Base-by-base conservation (phyloP, 768 basidiomycete genomes). In the Collybia sordida region DNA sequence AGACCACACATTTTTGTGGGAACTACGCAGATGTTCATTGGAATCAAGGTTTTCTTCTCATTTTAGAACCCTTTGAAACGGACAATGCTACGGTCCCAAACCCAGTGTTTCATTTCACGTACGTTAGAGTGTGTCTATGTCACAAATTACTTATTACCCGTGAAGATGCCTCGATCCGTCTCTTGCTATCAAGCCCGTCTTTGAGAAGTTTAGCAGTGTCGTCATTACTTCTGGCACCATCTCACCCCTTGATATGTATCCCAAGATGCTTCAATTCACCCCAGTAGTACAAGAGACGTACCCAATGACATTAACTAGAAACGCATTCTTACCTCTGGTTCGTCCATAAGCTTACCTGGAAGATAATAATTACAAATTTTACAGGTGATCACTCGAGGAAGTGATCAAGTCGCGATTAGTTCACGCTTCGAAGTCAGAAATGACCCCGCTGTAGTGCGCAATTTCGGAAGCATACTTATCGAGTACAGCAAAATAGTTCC, bases 151-250 rank as follows among this genome's bases (percentile, higher is more conserved):
- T 60, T 43, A 66, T 28, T 31, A 31, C 31, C 35, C 45, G 40
- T 23, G 42, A 64, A 98, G 96, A 49, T 99, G 97, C 61, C 83
- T 99, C 53, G 97, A 99, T 66, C 97, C 97, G 2, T 93, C 96
- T 0, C 80, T 99, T 27, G 97, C 97, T 7, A 99, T 99, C 60
- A 91, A 93, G 59, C 97, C 97, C 0, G 90, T 99, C 15, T 98
- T 99, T 64, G 97, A 99, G 63, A 89, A 94, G 24, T 99, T 98
- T 65, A 95, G 92, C 65, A 93, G 90, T 53, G 97, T 99, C 18
- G 93, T 99, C 55, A 99, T 99, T 65, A 99, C 97, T 0, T 98
- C 94, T 3, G 97, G 97, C 59, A 99, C 97, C 9, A 93, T 99
- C 59, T 98, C 95, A 1, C 97, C 97, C 2, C 70, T 99, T 50